These are phyloP conservation scores for Schizochytrium sp. DNA, from an alignment of 108 stramenopile genomes.

Conservation along the genomic window DNA sequence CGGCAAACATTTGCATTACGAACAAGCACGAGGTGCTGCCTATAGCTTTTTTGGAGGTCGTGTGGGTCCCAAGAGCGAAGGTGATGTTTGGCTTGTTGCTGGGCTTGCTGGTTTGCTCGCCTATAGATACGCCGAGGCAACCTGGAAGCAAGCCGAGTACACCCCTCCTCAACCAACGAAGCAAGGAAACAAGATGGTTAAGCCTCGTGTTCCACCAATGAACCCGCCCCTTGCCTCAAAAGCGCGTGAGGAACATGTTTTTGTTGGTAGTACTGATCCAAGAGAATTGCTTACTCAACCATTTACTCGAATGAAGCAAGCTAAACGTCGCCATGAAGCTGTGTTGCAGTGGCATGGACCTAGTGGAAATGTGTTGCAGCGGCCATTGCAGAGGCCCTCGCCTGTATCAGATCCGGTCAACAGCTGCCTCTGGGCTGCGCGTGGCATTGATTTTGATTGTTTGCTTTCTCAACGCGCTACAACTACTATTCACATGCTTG, in stretches of 20 bases:
- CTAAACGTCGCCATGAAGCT: conserved; percentile 9
- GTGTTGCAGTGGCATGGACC: conserved; percentile 44
- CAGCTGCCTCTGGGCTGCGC: conserved; percentile 3
- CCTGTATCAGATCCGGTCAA: conserved; percentile 16
- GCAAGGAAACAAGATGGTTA: background rate
- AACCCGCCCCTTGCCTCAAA: background rate
- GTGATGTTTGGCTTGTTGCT: conserved; percentile 38
- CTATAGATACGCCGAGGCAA: background rate
- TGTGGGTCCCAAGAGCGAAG: background rate
- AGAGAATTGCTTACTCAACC: conserved; percentile 6
- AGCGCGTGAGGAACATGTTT: background rate
- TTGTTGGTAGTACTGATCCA: background rate
- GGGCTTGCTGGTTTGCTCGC: conserved; percentile 15
- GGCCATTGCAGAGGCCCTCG: conserved; percentile 21
- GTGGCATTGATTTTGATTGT: conserved; percentile 40
- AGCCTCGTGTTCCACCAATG: background rate
- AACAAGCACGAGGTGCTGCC: conserved; percentile 14
- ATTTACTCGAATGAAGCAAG: conserved; percentile 14
- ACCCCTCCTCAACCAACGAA: background rate
- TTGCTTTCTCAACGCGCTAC: background rate
- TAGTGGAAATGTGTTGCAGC: conserved; percentile 40
- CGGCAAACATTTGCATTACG: conserved; percentile 41
- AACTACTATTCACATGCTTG: conserved; percentile 21
- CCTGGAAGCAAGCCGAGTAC: conserved; percentile 35
- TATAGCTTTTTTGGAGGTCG: conserved; percentile 26